These are phyloP conservation scores for Alloascoidea hylecoeti DNA, from an alignment of 805 yeast genomes.

Conservation along the genomic window DNA sequence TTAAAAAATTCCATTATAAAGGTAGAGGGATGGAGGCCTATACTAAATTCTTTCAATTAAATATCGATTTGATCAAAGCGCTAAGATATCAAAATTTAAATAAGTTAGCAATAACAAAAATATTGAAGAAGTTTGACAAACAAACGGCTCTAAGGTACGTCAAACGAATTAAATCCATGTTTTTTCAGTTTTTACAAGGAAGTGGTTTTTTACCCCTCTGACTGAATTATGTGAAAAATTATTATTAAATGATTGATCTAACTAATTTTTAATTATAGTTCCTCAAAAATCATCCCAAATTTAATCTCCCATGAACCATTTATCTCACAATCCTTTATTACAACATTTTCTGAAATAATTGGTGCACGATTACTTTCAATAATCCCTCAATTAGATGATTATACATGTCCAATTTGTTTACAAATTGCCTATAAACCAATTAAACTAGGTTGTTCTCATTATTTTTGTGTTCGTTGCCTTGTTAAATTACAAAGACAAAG, in stretches of 20 bases:
- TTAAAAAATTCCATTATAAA: slow-evolving; percentile 29
- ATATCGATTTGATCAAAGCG: slow-evolving; percentile 38
- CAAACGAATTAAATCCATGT: not conserved
- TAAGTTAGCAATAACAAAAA: slow-evolving; percentile 49
- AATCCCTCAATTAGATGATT: slow-evolving; percentile 66
- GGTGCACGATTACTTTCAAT: slow-evolving; percentile 39
- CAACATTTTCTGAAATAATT: slow-evolving; percentile 33
- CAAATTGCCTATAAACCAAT: slow-evolving; percentile 63
- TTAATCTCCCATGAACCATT: slow-evolving; percentile 26
- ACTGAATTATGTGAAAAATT: too few relatives aligned
- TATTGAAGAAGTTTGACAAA: slow-evolving; percentile 64
- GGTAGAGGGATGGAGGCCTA: slow-evolving; percentile 28
- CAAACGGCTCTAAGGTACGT: slow-evolving; percentile 37
- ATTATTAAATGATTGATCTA: too few relatives aligned
- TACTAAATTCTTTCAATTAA: slow-evolving; percentile 34
- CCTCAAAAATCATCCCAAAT: slow-evolving; percentile 26
- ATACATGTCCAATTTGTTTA: slow-evolving; percentile 61
- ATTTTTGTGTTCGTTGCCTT: slow-evolving; percentile 61
- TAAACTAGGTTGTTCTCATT: slow-evolving; percentile 45
- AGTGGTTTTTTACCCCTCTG: too few relatives aligned
- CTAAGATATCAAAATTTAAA: slow-evolving; percentile 50
- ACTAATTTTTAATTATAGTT: too few relatives aligned
- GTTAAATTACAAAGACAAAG: slow-evolving; percentile 48
- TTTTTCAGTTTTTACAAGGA: too few relatives aligned
- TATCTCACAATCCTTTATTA: slow-evolving; percentile 34